A percentile compares a stretch with the other conserved stretches of the same genome.
Evolutionary conservation across 768 basidiomycete species (phyloP).

Genomic region (Suillus subaureus): DNA sequence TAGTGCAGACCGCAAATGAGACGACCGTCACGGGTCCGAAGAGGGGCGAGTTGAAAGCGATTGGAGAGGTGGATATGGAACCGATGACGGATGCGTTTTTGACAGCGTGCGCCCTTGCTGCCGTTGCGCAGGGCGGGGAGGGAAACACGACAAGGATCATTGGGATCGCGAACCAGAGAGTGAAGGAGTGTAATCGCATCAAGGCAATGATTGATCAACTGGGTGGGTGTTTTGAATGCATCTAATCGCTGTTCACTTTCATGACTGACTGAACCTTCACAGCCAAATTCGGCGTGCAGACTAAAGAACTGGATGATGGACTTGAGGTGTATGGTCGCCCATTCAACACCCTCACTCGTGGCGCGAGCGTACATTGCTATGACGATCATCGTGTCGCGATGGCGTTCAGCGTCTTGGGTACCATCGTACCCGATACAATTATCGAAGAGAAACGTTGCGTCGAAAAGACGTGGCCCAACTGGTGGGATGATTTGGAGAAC

Average conservation of each 20-base stretch:
- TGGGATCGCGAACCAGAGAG: slow-evolving; percentile 97
- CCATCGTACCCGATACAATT: slow-evolving; percentile 71
- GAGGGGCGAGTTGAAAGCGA: slow-evolving; percentile 74
- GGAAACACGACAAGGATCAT: slow-evolving; percentile 75
- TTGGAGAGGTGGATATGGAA: slow-evolving; percentile 91
- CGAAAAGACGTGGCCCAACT: slow-evolving; percentile 99
- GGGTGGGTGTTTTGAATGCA: slow-evolving; percentile 47
- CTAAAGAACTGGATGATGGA: slow-evolving; percentile 90
- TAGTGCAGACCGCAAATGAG: slow-evolving; percentile 83
- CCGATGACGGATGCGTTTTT: slow-evolving; percentile 99
- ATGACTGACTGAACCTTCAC: not conserved
- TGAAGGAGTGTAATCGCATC: slow-evolving; percentile 98
- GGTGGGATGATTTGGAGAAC: slow-evolving; percentile 98
- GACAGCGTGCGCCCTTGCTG: slow-evolving; percentile 91
- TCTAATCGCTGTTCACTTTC: not conserved
- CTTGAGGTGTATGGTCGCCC: slow-evolving; percentile 86
- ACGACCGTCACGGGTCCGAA: slow-evolving; percentile 94
- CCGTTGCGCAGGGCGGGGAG: slow-evolving; percentile 69
- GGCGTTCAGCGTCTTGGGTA: slow-evolving; percentile 91
- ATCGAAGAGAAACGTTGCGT: slow-evolving; percentile 97
- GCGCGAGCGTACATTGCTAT: slow-evolving; percentile 91
- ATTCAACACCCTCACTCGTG: slow-evolving; percentile 57
- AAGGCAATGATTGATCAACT: slow-evolving; percentile 95
- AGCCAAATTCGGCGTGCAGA: slow-evolving; percentile 96
- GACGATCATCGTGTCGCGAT: slow-evolving; percentile 99